Evolutionary conservation across 495 filamentous ascomycete genomes (phyloP), one percentile per base, ranked within the genome.

Genomic region (Penicillium bialowiezense): DNA sequence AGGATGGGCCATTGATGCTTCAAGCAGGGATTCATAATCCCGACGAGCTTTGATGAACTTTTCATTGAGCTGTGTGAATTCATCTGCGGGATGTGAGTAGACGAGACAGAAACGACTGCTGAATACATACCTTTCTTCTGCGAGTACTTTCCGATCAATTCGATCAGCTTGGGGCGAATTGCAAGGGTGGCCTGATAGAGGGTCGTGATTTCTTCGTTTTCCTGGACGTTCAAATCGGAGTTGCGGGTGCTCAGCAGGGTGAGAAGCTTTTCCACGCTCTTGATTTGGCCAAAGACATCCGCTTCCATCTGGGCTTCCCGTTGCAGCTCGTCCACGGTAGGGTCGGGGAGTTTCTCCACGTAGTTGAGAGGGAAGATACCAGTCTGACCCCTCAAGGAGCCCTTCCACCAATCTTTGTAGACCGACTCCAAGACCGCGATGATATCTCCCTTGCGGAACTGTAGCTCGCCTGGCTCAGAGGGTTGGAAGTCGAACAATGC

Each of bases 341-440:
- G 93, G 56, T 98, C 93, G 29, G 91, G 80, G 42, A 98, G 75
- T 68, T 98, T 98, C 69, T 98, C 93, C 17, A 98, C 95, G 67
- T 98, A 98, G 69, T 98, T 98, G 44, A 98, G 79, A 20, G 93
- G 93, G 69, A 98, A 98, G 55, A 98, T 98, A 51, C 93, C 93
- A 13, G 90, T 97, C 63, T 97, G 90, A 5, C 93, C 93, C 64
- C 89, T 82, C 52, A 97, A 69, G 36, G 90, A 95, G 3, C 93
- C 93, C 60, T 95, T 95, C 93, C 93, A 98, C 93, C 93, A 98
- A 71, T 98, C 93, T 68, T 97, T 98, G 66, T 93, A 98, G 3
- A 97, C 93, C 5, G 89, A 95, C 66, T 97, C 95, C 18, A 98
- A 76, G 12, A 98, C 93, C 8, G 95, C 92, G 68, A 98, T 98